Base-by-base conservation (phyloP, 169 alveolate species). In the Cryptosporidium felis region DNA sequence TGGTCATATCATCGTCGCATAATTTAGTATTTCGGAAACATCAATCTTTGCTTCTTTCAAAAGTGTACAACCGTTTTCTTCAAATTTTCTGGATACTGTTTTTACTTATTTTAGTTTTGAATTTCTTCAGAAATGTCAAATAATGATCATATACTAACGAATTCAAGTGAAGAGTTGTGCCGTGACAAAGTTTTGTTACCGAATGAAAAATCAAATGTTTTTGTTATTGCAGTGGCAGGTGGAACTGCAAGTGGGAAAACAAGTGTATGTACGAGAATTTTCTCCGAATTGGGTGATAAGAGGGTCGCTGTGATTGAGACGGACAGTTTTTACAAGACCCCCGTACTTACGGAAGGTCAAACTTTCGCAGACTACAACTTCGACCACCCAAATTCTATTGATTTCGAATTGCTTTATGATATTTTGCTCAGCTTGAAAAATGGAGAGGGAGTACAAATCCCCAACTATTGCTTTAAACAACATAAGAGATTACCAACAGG, bases 201-300 rank as follows among this genome's bases (percentile, higher is more conserved):
- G 3, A 18, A 59, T 6, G 4, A 45, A 10, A 14, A 23, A 21
- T 58, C 85, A 30, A 74, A 74, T 42, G 65, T 49, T 10, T 62
- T 88, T 16, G 53, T 93, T 5, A 85, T 93, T 12, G 96, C 95
- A 26, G 91, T 93, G 6, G 66, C 93, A 30, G 96, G 96, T 21
- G 96, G 95, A 21, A 89, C 94, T 36, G 95, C 95, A 51, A 66
- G 92, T 46, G 96, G 96, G 4, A 93, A 93, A 80, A 91, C 95
- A n/a, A 88, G 92, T 28, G 67, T 93, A 18, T 91, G 93, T 49
- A 32, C 80, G 40, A 30, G 67, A 44, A 81, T 90, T 46, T 58
- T 59, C 38, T 79, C 80, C 21, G 82, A 85, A 23, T 53, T 81
- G 26, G 91, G 90, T 10, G 81, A 53, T 9, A 47, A 49, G 18